Conservation (phyloP, 495 filamentous ascomycete genomes). For the Podospora pseudoanserina region DNA sequence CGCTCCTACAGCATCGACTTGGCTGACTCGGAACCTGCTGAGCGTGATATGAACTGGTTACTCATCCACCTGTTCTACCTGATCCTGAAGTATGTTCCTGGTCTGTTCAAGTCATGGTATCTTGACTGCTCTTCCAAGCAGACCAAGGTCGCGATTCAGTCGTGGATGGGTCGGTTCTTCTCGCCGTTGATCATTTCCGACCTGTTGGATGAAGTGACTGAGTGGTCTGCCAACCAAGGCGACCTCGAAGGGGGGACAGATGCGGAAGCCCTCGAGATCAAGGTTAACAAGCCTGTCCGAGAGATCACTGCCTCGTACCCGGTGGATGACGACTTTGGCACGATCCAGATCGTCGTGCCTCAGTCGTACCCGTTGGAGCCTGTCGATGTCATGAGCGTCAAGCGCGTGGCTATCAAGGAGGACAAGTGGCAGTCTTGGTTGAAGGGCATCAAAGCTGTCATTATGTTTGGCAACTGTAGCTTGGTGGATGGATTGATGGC, state of each 20-base stretch:
- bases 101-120: constrained; percentile 84
- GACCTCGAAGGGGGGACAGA: constrained; percentile 45
- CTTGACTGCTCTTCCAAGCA: constrained; percentile 70
- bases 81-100: constrained; percentile 67
- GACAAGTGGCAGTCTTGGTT: constrained; percentile 88
- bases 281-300: constrained; percentile 60
- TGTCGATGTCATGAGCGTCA: constrained; percentile 71
- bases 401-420: constrained; percentile 80
- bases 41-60: constrained; percentile 74
- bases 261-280: constrained; percentile 69
- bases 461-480: constrained; percentile 82
- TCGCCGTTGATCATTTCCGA: constrained; percentile 76
- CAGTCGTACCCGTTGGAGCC: constrained; percentile 73
- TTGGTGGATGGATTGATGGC: constrained; percentile 79
- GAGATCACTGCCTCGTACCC: constrained; percentile 80
- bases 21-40: constrained; percentile 52
- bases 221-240: constrained; percentile 63
- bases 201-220: constrained; percentile 62
- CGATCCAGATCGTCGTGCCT: constrained; percentile 75
- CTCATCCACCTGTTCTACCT: constrained; percentile 84
- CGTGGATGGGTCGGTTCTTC: constrained; percentile 80
- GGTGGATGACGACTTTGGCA: constrained; percentile 79
- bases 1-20: constrained; percentile 58
- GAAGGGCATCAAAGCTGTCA: constrained; percentile 80
- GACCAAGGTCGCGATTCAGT: constrained; percentile 68